phyloP scores from a whole-genome alignment of 345 rosid genomes.

The Litchi chinensis region DNA sequence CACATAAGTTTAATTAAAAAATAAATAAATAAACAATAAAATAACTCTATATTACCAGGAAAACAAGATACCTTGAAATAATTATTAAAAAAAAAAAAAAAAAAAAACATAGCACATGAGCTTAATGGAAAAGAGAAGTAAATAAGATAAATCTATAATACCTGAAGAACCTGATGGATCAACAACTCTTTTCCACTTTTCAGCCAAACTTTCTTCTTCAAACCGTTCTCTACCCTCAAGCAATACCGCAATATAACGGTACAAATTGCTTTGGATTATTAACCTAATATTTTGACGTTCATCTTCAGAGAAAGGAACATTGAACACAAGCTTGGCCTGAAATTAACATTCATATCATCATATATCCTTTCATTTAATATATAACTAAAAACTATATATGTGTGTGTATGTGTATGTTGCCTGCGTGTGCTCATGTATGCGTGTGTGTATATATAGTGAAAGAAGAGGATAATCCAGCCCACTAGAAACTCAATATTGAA shows the following conservation, averaged over 20 bases:
- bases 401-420: too few species aligned
- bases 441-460: too few species aligned
- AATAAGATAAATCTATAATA: slow-evolving; percentile 10
- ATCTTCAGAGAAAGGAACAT: slow-evolving; percentile 74
- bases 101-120: background rate
- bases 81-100: background rate
- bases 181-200: slow-evolving; percentile 36
- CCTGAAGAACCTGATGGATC: slow-evolving; percentile 54
- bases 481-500: background rate
- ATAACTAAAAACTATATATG: background rate
- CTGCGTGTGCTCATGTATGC: too few species aligned
- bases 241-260: slow-evolving; percentile 67
- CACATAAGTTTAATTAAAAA: too few species aligned
- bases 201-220: slow-evolving; percentile 55
- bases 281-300: slow-evolving; percentile 70
- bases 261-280: slow-evolving; percentile 78
- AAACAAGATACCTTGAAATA: background rate
- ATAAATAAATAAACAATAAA: too few species aligned
- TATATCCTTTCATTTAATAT: background rate
- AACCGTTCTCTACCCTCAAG: slow-evolving; percentile 67
- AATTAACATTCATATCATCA: slow-evolving; percentile 25
- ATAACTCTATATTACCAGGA: too few species aligned
- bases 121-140: background rate
- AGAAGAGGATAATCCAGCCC: background rate
- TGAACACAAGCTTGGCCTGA: slow-evolving; percentile 76